These are phyloP conservation scores for Bruguiera parviflora DNA, from an alignment of 345 rosid species.

Conservation along the genomic window DNA sequence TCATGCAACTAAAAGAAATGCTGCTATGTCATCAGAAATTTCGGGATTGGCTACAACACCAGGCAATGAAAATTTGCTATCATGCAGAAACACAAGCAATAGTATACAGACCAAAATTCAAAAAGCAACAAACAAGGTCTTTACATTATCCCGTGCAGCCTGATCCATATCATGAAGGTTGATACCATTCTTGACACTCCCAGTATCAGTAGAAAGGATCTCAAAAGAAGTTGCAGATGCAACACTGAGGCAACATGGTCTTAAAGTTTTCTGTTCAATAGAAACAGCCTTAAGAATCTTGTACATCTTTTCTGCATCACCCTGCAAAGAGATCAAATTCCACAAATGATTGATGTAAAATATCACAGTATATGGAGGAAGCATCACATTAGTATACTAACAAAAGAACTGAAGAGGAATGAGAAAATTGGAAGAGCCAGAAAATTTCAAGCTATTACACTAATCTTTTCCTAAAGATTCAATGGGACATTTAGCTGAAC, in stretches of 20 bases:
- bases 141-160: conserved; percentile 53
- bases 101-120: neutral
- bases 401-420: neutral
- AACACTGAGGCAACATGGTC: conserved; percentile 50
- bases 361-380: neutral
- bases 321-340: conserved; percentile 35
- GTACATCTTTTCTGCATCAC: conserved; percentile 65
- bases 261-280: conserved; percentile 33
- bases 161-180: conserved; percentile 36
- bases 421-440: neutral
- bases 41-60: no score
- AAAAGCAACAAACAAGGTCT: conserved; percentile 9
- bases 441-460: neutral
- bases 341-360: conserved; percentile 1
- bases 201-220: conserved; percentile 46
- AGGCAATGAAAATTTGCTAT: no score
- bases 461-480: neutral
- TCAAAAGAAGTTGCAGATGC: conserved; percentile 53
- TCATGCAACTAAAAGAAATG: no score
- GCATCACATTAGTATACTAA: neutral
- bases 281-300: conserved; percentile 45
- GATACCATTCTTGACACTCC: conserved; percentile 20
- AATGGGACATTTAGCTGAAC: neutral
- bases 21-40: no score
- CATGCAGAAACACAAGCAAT: no score